A percentile compares a stretch with the other conserved stretches of the same genome.
These are phyloP conservation scores for Calonectria pseudoturangicola DNA, from an alignment of 2,329 filamentous ascomycete genomes.

Conservation along the genomic window DNA sequence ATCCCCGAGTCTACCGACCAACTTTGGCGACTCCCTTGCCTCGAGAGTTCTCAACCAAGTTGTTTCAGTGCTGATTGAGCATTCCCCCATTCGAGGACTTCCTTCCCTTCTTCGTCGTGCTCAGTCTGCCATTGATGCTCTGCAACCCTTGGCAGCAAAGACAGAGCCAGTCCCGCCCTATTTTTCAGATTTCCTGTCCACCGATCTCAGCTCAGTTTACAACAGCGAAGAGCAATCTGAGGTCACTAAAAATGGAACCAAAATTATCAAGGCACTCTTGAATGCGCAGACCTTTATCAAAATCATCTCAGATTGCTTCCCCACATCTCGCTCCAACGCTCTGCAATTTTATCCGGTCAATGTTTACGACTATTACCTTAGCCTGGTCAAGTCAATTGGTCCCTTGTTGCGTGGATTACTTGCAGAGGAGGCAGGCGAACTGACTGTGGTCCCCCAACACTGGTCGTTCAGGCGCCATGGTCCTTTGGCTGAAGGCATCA, in stretches of 20 bases:
- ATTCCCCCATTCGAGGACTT: conserved; percentile 86
- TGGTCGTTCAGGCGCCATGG: conserved; percentile 69
- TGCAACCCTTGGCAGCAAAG: conserved; percentile 78
- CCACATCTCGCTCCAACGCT: conserved; percentile 77
- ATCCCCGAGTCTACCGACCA: conserved; percentile 84
- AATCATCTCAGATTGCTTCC: conserved; percentile 84
- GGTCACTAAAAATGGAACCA: conserved; percentile 80
- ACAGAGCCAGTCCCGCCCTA: conserved; percentile 75
- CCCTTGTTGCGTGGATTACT: conserved; percentile 86
- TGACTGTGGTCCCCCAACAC: conserved; percentile 82
- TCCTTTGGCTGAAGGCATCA: conserved; percentile 48
- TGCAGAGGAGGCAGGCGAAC: conserved; percentile 88
- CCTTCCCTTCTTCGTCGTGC: conserved; percentile 87
- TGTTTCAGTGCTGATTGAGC: conserved; percentile 86
- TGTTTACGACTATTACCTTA: conserved; percentile 87
- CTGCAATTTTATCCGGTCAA: conserved; percentile 85
- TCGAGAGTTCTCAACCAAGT: conserved; percentile 84
- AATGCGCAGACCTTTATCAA: conserved; percentile 85
- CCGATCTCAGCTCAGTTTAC: conserved; percentile 60
- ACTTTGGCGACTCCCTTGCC: conserved; percentile 75
- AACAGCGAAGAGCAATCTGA: conserved; percentile 60
- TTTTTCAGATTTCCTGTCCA: conserved; percentile 80
- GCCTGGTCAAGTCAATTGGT: conserved; percentile 84
- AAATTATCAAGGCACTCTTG: conserved; percentile 85
- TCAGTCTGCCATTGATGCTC: conserved; percentile 79